Evolutionary conservation across 768 basidiomycete genomes (phyloP).

Genomic region (Hypholoma sublateritium): DNA sequence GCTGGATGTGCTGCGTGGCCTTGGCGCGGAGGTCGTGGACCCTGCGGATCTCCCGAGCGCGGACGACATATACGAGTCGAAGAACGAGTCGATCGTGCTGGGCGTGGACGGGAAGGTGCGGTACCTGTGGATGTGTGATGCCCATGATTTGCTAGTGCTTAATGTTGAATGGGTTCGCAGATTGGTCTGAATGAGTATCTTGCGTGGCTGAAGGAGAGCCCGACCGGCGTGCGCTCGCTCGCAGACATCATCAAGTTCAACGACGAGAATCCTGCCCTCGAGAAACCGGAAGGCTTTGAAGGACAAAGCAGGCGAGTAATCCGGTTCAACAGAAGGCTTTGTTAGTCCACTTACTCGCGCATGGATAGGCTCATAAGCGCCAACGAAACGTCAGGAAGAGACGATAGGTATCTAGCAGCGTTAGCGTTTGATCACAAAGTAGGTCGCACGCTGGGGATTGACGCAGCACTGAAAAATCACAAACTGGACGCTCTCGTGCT

Average conservation of each 20-base stretch:
- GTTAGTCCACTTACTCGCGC: neutral
- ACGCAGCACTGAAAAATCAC: constrained; percentile 43
- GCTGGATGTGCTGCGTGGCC: constrained; percentile 30
- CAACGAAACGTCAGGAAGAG: constrained; percentile 36
- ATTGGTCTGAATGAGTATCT: constrained; percentile 51
- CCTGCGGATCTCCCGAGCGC: constrained; percentile 61
- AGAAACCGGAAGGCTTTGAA: constrained; percentile 38
- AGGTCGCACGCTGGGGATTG: constrained; percentile 52
- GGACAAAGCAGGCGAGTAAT: constrained; percentile 34
- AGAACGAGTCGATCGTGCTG: constrained; percentile 54
- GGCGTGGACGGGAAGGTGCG: constrained; percentile 57
- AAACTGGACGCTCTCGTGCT: constrained; percentile 53
- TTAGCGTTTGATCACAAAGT: constrained; percentile 43
- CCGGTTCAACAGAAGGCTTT: neutral
- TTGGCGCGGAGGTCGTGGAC: constrained; percentile 57
- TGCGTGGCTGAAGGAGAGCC: constrained; percentile 44
- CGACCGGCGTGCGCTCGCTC: constrained; percentile 52
- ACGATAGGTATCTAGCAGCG: constrained; percentile 41
- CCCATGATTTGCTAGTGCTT: too few relatives aligned
- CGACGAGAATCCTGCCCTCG: constrained; percentile 47
- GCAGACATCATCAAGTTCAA: constrained; percentile 61
- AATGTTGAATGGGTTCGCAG: constrained; percentile 26
- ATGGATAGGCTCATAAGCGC: constrained; percentile 32
- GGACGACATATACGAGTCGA: constrained; percentile 42
- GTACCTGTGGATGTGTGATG: neutral